These are phyloP conservation scores for Ciborinia camelliae DNA, from an alignment of 2,329 filamentous ascomycete species.

Conservation along the genomic window DNA sequence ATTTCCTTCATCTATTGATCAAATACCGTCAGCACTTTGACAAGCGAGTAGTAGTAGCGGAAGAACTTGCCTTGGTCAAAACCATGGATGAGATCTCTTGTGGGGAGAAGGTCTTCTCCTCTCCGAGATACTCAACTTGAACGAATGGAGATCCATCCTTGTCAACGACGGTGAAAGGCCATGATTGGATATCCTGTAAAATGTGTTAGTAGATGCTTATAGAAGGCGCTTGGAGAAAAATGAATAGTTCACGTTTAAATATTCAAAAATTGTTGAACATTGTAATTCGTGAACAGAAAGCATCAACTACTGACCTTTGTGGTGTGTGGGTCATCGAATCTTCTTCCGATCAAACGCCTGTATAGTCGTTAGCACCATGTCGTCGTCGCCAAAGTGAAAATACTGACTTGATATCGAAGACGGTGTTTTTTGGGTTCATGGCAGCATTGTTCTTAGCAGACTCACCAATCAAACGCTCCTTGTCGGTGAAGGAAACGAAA, in stretches of 20 bases:
- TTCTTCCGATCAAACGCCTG: constrained; percentile 95
- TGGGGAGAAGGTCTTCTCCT: constrained; percentile 93
- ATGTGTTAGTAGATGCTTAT: background rate
- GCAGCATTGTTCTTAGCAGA: constrained; percentile 99
- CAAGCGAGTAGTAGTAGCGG: constrained; percentile 1
- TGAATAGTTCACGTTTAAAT: background rate
- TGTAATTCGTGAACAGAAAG: background rate
- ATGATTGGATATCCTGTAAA: constrained; percentile 67
- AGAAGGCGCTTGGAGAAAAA: background rate
- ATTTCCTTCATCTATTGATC: constrained; percentile 93
- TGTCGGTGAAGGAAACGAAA: constrained; percentile 97
- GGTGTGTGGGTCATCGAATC: constrained; percentile 91
- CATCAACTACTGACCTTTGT: constrained; percentile 66
- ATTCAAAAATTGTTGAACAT: too few species aligned
- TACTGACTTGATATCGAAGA: constrained; percentile 97
- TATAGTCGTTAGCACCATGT: constrained; percentile 20
- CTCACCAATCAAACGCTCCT: constrained; percentile 99
- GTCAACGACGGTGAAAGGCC: constrained; percentile 98
- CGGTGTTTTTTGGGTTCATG: constrained; percentile 97
- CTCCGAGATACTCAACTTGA: constrained; percentile 90
- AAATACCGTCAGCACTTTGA: constrained; percentile 1
- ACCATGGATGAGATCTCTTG: constrained; percentile 99
- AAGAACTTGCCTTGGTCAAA: constrained; percentile 75
- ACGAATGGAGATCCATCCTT: constrained; percentile 85
- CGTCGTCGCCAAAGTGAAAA: constrained; percentile 7